Conservation (phyloP, 192 early-diverging fungal species). For the Mortierella hygrophila region DNA sequence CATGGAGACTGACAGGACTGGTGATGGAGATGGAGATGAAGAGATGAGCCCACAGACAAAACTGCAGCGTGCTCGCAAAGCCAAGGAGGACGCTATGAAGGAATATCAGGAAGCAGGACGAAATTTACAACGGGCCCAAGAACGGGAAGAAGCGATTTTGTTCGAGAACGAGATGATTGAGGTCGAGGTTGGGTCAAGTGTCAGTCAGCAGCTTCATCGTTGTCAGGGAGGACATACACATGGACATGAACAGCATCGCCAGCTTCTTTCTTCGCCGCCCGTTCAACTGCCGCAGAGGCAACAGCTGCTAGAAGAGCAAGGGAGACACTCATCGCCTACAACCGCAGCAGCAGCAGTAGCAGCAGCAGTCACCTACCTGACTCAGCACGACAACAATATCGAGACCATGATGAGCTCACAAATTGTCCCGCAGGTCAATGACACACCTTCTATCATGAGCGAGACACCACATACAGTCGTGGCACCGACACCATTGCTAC, state of each 20-base stretch:
- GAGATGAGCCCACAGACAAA: background rate
- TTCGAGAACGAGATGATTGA: background rate
- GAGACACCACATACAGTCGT: background rate
- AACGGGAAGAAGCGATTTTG: background rate
- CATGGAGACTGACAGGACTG: background rate
- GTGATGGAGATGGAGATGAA: background rate
- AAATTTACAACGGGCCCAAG: background rate
- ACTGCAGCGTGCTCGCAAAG: background rate
- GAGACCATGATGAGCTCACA: background rate
- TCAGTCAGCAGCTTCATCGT: background rate
- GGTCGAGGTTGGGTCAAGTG: background rate
- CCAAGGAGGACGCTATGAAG: background rate
- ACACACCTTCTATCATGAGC: background rate
- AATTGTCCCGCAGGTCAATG: background rate
- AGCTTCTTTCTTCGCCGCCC: background rate
- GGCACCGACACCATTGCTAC: background rate
- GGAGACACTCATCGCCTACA: background rate
- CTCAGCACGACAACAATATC: background rate
- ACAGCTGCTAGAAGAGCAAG: background rate
- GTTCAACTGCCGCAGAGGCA: background rate
- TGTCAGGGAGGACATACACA: background rate
- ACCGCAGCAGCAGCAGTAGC: background rate
- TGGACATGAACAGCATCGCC: too few relatives aligned
- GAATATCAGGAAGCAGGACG: background rate
- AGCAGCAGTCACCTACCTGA: background rate